phyloP scores from a whole-genome alignment of 1,139 yeast genomes.

The Blastobotrys aristatus region DNA sequence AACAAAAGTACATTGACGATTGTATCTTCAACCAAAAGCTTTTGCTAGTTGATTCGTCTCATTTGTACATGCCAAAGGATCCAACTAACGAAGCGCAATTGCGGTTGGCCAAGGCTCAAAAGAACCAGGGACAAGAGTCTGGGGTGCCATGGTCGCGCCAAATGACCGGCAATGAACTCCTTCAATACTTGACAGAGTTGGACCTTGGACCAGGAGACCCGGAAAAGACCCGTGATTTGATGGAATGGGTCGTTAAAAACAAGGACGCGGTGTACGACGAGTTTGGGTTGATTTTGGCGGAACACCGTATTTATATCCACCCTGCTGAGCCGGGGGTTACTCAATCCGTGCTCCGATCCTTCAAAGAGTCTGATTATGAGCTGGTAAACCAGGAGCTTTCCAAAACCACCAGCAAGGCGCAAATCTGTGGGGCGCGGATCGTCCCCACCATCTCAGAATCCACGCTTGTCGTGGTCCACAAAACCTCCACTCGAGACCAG shows the following conservation, averaged over 20 bases:
- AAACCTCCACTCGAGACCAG: too few species aligned
- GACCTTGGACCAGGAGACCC: too few species aligned
- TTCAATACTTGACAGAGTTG: neutral
- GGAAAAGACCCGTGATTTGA: too few species aligned
- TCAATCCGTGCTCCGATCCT: neutral
- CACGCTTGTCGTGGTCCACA: neutral
- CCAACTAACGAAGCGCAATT: neutral
- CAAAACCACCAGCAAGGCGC: neutral
- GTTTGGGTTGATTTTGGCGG: neutral
- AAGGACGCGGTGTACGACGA: neutral
- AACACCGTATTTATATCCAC: neutral
- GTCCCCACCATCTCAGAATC: neutral
- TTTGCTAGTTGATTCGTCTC: slow-evolving; percentile 56
- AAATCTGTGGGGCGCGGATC: neutral
- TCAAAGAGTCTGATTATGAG: neutral
- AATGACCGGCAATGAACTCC: neutral
- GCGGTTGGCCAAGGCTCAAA: neutral
- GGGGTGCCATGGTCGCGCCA: neutral
- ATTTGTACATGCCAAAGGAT: slow-evolving; percentile 38
- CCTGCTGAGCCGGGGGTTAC: neutral
- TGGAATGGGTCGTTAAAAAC: neutral
- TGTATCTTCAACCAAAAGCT: slow-evolving; percentile 45
- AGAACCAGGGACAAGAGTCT: neutral
- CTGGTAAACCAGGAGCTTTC: neutral
- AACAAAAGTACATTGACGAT: slow-evolving; percentile 59